phyloP scores from a whole-genome alignment of 768 basidiomycete genomes.

The Termitomyces sp. region DNA sequence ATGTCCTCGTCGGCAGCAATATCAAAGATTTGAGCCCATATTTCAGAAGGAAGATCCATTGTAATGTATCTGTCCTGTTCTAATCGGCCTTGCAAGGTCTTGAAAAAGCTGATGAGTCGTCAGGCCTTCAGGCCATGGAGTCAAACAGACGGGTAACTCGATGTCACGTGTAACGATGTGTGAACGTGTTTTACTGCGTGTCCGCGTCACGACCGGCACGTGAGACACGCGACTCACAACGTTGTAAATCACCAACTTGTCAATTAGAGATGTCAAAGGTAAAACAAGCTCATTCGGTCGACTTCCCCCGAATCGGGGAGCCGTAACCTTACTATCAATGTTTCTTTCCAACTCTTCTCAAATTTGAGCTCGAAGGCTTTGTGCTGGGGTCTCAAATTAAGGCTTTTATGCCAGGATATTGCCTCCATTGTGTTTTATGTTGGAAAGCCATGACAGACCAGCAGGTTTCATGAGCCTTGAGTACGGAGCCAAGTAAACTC shows the following conservation, averaged over 20 bases:
- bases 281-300: too few relatives aligned
- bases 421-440: too few relatives aligned
- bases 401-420: too few relatives aligned
- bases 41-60: constrained; percentile 56
- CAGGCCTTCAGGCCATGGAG: constrained; percentile 1
- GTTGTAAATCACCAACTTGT: not conserved
- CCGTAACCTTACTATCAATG: too few relatives aligned
- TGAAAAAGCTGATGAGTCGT: not conserved
- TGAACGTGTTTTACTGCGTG: constrained; percentile 4
- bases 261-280: not conserved
- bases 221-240: not conserved
- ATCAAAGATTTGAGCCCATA: constrained; percentile 68
- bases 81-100: not conserved
- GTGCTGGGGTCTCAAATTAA: too few relatives aligned
- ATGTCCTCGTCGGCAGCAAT: constrained; percentile 66
- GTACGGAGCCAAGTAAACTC: not conserved
- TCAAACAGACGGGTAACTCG: not conserved
- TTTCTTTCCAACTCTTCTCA: too few relatives aligned
- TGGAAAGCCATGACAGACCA: too few relatives aligned
- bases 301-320: too few relatives aligned
- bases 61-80: not conserved
- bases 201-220: not conserved
- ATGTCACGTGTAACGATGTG: not conserved
- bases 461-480: not conserved
- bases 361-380: too few relatives aligned